Percentiles rank a stretch among this genome's conserved stretches.
phyloP scores from a whole-genome alignment of 306 rosid species.

The Crotalaria pallida region DNA sequence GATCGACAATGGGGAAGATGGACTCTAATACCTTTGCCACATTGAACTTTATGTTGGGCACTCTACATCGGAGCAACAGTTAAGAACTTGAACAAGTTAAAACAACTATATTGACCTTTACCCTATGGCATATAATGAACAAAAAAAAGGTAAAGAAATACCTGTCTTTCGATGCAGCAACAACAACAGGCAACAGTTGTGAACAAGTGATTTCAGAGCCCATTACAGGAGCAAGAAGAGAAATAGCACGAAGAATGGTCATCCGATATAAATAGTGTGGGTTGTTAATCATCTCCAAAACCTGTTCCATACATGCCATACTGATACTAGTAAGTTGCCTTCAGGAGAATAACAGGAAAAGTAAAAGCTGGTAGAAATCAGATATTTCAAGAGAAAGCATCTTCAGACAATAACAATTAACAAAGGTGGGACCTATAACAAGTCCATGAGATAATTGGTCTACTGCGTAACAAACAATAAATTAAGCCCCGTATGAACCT shows the following conservation, averaged over 20 bases:
- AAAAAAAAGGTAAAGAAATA: conserved; percentile 18
- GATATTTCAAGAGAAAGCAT: conserved; percentile 12
- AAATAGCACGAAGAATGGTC: conserved; percentile 82
- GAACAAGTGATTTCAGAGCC: conserved; percentile 86
- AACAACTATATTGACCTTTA: background rate
- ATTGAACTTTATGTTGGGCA: conserved; percentile 93
- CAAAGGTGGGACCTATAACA: background rate
- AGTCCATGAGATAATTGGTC: background rate
- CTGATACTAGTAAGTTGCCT: conserved; percentile 5
- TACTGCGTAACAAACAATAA: conserved; percentile 2
- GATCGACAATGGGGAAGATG: conserved; percentile 86
- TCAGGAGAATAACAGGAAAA: background rate
- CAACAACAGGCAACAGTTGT: conserved; percentile 66
- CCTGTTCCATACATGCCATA: conserved; percentile 40
- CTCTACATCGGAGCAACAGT: conserved; percentile 41
- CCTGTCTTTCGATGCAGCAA: conserved; percentile 82
- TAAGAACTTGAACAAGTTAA: conserved; percentile 8
- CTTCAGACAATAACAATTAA: background rate
- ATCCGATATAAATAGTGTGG: conserved; percentile 92
- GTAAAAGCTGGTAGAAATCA: background rate
- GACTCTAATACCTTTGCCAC: conserved; percentile 91
- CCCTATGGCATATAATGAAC: background rate
- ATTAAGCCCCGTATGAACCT: conserved; percentile 45
- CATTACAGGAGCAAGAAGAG: conserved; percentile 92
- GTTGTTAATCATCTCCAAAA: conserved; percentile 82